Conservation (phyloP, 2,329 filamentous ascomycete species). For the Paecilomyces variotii region DNA sequence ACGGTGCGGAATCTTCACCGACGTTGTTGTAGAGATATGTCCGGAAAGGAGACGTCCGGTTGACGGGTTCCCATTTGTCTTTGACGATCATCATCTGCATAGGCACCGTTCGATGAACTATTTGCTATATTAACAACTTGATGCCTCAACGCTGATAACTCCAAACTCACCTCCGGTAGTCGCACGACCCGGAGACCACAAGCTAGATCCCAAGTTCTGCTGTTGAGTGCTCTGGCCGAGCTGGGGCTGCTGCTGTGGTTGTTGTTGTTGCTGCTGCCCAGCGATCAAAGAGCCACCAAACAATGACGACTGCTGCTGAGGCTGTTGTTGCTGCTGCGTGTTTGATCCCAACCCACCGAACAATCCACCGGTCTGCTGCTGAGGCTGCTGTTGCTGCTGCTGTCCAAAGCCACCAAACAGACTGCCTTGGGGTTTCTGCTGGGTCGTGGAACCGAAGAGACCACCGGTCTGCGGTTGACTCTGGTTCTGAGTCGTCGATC, state of each 20-base stretch:
- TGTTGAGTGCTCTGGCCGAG: slow-evolving; percentile 33
- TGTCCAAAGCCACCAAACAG: slow-evolving; percentile 18
- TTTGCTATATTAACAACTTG: slow-evolving; percentile 5
- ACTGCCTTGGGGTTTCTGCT: slow-evolving; percentile 19
- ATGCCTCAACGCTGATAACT: slow-evolving; percentile 4
- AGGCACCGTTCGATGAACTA: slow-evolving; percentile 52
- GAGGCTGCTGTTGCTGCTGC: slow-evolving; percentile 14
- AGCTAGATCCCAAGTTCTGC: slow-evolving; percentile 27
- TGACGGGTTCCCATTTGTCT: slow-evolving; percentile 53
- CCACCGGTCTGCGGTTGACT: slow-evolving; percentile 6
- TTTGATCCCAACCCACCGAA: slow-evolving; percentile 31
- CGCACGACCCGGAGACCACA: slow-evolving; percentile 37
- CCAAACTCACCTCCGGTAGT: slow-evolving; percentile 31
- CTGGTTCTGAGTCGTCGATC: slow-evolving; percentile 8
- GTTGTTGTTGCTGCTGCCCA: slow-evolving; percentile 17
- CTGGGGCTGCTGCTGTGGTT: slow-evolving; percentile 26
- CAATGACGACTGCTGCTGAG: slow-evolving; percentile 15
- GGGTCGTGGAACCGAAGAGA: slow-evolving; percentile 11
- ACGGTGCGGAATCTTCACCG: slow-evolving; percentile 50
- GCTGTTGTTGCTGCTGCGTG: slow-evolving; percentile 37
- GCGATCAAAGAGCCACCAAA: slow-evolving; percentile 21
- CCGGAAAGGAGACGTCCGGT: slow-evolving; percentile 47
- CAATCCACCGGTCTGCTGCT: slow-evolving; percentile 29
- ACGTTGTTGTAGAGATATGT: slow-evolving; percentile 58
- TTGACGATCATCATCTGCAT: slow-evolving; percentile 55